These are phyloP conservation scores for Aspergillus quadrilineatus DNA, from an alignment of 2,329 filamentous ascomycete genomes.

Conservation along the genomic window DNA sequence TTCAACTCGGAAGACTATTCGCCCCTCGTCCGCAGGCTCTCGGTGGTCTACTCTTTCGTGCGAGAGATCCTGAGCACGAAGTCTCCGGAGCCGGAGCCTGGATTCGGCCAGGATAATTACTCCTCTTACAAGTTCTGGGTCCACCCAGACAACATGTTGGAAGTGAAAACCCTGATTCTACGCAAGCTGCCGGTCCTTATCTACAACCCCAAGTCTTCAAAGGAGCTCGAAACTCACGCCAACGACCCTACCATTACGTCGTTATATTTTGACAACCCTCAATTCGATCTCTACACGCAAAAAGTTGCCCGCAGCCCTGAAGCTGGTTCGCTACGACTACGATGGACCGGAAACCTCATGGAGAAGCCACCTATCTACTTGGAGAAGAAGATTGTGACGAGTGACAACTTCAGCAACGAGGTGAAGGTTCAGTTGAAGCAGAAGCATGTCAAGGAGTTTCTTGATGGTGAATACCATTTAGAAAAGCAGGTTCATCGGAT, in stretches of 20 bases:
- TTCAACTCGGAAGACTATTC: conserved; percentile 97
- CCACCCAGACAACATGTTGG: conserved; percentile 89
- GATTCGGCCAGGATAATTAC: conserved; percentile 64
- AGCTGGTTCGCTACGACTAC: conserved; percentile 77
- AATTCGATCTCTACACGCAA: conserved; percentile 80
- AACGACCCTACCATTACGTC: conserved; percentile 88
- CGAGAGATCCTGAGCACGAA: conserved; percentile 66
- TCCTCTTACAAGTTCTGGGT: conserved; percentile 96
- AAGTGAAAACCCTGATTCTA: conserved; percentile 94
- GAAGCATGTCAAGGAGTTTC: conserved; percentile 86
- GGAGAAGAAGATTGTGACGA: conserved; percentile 83
- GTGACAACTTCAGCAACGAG: conserved; percentile 75
- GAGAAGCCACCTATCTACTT: conserved; percentile 76
- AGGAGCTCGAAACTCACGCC: conserved; percentile 74
- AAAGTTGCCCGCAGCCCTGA: conserved; percentile 76
- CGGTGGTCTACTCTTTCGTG: conserved; percentile 93
- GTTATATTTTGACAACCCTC: conserved; percentile 88
- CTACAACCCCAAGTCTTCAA: conserved; percentile 82
- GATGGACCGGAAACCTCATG: conserved; percentile 86
- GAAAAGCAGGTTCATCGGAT: conserved; percentile 89
- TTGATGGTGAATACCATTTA: conserved; percentile 84
- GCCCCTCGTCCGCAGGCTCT: conserved; percentile 81
- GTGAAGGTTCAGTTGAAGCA: conserved; percentile 83
- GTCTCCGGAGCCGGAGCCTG: conserved; percentile 53
- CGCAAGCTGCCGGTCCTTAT: conserved; percentile 87